These are phyloP conservation scores for Ormosia semicastrata DNA, from an alignment of 306 rosid genomes.

Conservation along the genomic window DNA sequence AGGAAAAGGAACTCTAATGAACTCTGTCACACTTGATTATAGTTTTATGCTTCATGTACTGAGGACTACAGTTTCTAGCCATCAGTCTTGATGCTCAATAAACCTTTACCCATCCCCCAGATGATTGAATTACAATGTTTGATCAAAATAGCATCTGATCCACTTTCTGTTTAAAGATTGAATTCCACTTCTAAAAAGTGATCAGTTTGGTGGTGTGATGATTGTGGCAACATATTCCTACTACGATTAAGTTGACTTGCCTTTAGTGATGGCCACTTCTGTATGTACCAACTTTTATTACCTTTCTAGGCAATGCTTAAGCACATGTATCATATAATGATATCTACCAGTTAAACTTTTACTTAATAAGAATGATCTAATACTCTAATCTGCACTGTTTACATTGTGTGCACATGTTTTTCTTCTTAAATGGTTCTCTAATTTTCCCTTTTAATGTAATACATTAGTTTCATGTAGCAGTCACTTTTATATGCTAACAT, in stretches of 20 bases:
- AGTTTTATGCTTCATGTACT: background rate
- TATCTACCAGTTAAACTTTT: background rate
- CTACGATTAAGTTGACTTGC: background rate
- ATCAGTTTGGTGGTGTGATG: conserved; percentile 4
- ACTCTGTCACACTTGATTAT: background rate
- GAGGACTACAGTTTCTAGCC: background rate
- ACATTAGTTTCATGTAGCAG: background rate
- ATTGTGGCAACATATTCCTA: background rate
- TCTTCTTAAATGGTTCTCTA: background rate
- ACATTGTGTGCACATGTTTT: background rate
- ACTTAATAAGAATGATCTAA: background rate
- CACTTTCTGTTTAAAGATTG: background rate
- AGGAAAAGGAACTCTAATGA: background rate
- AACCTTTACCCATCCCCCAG: background rate
- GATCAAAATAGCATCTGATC: background rate
- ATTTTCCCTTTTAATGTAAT: background rate
- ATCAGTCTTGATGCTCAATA: background rate
- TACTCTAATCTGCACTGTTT: background rate
- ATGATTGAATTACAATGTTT: background rate
- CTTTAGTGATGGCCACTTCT: background rate
- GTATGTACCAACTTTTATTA: background rate
- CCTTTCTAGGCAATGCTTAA: background rate
- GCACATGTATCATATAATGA: background rate
- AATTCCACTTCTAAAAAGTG: background rate
- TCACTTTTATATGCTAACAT: background rate